phyloP scores from a whole-genome alignment of 1,139 yeast genomes.

The Zygoascus meyerae region DNA sequence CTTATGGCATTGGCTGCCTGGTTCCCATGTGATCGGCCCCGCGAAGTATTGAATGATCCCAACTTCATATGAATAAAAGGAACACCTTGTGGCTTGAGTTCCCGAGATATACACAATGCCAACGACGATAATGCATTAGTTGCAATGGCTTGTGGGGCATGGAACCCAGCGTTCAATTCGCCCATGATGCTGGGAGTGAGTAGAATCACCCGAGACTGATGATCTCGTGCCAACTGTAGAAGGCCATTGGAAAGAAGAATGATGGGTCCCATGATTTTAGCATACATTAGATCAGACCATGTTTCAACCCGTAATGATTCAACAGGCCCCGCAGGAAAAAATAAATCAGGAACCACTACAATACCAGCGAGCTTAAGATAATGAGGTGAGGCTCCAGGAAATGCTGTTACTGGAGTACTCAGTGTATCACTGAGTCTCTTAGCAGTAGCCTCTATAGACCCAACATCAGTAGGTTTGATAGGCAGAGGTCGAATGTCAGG shows the following conservation, averaged over 20 bases:
- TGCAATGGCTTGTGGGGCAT: constrained; percentile 37
- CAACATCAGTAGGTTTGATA: constrained; percentile 42
- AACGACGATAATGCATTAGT: constrained; percentile 35
- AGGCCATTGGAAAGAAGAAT: constrained; percentile 54
- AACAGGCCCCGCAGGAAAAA: constrained; percentile 64
- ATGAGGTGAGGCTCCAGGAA: constrained; percentile 52
- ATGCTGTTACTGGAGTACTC: constrained; percentile 39
- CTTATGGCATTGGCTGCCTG: constrained; percentile 32
- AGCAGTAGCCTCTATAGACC: constrained; percentile 34
- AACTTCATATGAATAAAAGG: constrained; percentile 30
- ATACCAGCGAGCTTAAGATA: constrained; percentile 50
- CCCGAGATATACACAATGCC: constrained; percentile 36
- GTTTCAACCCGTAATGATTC: constrained; percentile 50
- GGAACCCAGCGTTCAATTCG: constrained; percentile 37
- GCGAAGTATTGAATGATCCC: constrained; percentile 37
- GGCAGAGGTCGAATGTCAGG: constrained; percentile 53
- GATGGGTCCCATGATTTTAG: constrained; percentile 45
- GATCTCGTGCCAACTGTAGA: constrained; percentile 48
- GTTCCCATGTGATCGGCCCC: constrained; percentile 27
- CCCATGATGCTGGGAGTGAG: constrained; percentile 38
- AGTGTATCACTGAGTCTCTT: constrained; percentile 40
- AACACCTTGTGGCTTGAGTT: constrained; percentile 28
- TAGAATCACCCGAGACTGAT: constrained; percentile 37
- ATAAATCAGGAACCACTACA: constrained; percentile 56
- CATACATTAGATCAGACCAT: constrained; percentile 48